Percentiles rank a stretch among this genome's conserved stretches.
Conservation (phyloP, 495 filamentous ascomycete species). For the Penicillium alfredii region DNA sequence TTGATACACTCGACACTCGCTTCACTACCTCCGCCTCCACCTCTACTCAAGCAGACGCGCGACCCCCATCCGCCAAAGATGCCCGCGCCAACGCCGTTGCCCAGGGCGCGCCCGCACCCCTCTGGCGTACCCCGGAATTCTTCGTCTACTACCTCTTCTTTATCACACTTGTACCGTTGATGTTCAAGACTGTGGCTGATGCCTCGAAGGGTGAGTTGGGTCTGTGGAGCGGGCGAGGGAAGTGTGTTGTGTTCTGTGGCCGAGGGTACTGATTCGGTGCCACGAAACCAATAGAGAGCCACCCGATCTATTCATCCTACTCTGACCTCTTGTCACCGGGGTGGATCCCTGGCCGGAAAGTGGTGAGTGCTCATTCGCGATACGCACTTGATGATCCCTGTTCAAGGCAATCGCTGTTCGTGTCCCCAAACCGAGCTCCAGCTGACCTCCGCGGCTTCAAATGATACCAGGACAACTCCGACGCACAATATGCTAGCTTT, state of each 20-base stretch:
- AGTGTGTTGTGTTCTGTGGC: no score
- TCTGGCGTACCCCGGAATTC: constrained; percentile 86
- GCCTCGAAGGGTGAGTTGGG: constrained; percentile 70
- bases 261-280: constrained; percentile 11
- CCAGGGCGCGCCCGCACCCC: constrained; percentile 47
- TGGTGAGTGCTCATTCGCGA: constrained; percentile 47
- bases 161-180: constrained; percentile 62
- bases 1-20: constrained; percentile 90
- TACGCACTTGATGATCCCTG: no score
- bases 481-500: constrained; percentile 82
- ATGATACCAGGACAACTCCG: constrained; percentile 69
- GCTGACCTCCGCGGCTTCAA: constrained; percentile 8
- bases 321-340: constrained; percentile 65
- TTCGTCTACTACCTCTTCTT: constrained; percentile 74
- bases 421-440: not conserved
- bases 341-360: constrained; percentile 93
- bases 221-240: not conserved
- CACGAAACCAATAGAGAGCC: constrained; percentile 72
- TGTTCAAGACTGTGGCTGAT: constrained; percentile 84
- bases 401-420: no score
- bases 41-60: constrained; percentile 51
- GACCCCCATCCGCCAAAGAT: constrained; percentile 35
- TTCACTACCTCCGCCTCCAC: constrained; percentile 68
- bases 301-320: constrained; percentile 76
- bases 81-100: constrained; percentile 42